Conservation (phyloP, 768 basidiomycete genomes). For the Suillus americanus region DNA sequence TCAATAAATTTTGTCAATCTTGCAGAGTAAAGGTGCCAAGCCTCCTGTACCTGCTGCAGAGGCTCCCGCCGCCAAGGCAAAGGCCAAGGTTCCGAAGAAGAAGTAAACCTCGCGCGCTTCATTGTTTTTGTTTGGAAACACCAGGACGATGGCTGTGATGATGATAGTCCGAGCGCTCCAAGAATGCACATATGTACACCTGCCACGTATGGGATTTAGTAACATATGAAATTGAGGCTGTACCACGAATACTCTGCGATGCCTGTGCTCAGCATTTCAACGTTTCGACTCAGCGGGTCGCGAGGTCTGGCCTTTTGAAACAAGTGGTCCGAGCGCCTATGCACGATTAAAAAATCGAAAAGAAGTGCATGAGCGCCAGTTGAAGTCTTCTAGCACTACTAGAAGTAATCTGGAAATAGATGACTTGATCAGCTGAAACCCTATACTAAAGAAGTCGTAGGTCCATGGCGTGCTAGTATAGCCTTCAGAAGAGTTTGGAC, state of each 20-base stretch:
- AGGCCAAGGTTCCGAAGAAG: conserved; percentile 30
- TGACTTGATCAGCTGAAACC: background rate
- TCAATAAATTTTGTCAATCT: background rate
- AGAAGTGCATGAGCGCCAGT: background rate
- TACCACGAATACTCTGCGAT: background rate
- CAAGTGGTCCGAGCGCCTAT: background rate
- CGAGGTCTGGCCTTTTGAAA: background rate
- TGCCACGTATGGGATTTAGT: background rate
- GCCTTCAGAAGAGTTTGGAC: background rate
- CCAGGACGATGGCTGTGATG: background rate
- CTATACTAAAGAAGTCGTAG: background rate
- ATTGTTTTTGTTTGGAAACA: background rate
- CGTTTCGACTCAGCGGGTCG: background rate
- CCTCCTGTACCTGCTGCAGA: conserved; percentile 19
- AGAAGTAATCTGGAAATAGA: background rate
- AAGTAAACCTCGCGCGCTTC: conserved; percentile 16
- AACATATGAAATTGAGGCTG: background rate
- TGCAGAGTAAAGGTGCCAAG: conserved; percentile 21
- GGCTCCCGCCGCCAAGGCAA: conserved; percentile 27
- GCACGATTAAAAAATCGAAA: background rate
- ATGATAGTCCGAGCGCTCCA: background rate
- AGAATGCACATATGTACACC: conserved; percentile 1
- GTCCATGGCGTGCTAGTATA: background rate
- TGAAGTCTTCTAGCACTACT: background rate
- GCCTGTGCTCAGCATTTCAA: background rate